These are phyloP conservation scores for Apiospora rasikravindrae DNA, from an alignment of 2,329 filamentous ascomycete species.

Conservation along the genomic window DNA sequence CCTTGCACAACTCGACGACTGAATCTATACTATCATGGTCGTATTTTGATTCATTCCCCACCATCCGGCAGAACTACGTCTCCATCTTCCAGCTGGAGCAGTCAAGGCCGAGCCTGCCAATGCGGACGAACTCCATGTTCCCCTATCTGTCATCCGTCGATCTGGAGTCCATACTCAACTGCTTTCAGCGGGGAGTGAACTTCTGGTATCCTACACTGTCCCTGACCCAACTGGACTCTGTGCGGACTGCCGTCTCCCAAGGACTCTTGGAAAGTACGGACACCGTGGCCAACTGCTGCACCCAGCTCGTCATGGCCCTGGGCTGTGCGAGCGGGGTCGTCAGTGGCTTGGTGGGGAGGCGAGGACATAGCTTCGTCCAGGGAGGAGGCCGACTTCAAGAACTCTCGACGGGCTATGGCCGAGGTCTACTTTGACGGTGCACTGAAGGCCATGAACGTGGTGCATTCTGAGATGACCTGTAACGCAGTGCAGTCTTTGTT, in stretches of 20 bases:
- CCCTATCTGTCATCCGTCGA: slow-evolving; percentile 50
- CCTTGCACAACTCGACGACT: slow-evolving; percentile 56
- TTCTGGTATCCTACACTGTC: slow-evolving; percentile 60
- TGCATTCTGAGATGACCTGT: slow-evolving; percentile 51
- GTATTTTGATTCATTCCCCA: slow-evolving; percentile 51
- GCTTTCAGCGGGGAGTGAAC: slow-evolving; percentile 54
- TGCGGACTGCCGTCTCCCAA: slow-evolving; percentile 39
- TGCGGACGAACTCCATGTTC: slow-evolving; percentile 42
- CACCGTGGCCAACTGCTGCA: slow-evolving; percentile 46
- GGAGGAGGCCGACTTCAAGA: slow-evolving; percentile 22
- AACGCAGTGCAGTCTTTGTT: slow-evolving; percentile 56
- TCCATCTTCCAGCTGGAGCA: slow-evolving; percentile 56
- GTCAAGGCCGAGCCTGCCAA: slow-evolving; percentile 42
- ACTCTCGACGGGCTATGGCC: slow-evolving; percentile 19
- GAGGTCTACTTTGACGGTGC: slow-evolving; percentile 48
- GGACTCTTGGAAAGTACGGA: slow-evolving; percentile 43
- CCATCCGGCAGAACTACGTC: slow-evolving; percentile 47
- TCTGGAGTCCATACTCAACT: slow-evolving; percentile 45
- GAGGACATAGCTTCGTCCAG: slow-evolving; percentile 18
- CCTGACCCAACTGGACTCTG: slow-evolving; percentile 40
- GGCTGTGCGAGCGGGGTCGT: slow-evolving; percentile 52
- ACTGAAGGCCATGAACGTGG: slow-evolving; percentile 51
- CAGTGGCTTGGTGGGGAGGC: slow-evolving; percentile 33
- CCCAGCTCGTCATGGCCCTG: slow-evolving; percentile 52
- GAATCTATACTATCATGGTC: slow-evolving; percentile 58